Conservation (phyloP, 73 alveolate genomes). For the Paramecium biaurelia region DNA sequence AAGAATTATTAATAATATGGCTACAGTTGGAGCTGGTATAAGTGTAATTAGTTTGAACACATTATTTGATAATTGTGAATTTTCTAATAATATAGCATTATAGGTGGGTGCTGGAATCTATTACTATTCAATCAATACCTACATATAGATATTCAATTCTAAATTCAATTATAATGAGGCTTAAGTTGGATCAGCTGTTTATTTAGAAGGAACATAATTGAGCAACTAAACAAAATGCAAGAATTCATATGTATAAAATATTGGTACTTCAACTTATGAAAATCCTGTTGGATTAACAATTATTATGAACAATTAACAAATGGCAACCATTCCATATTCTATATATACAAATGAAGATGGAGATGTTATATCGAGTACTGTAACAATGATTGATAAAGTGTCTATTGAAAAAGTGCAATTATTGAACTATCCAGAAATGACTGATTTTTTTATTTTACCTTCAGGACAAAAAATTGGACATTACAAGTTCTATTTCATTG, state of each 20-base stretch:
- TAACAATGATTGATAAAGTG: neutral
- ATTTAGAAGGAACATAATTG: neutral
- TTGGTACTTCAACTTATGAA: neutral
- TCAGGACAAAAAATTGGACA: neutral
- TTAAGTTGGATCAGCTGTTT: constrained; percentile 9
- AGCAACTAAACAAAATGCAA: neutral
- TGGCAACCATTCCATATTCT: neutral
- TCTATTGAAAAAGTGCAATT: neutral
- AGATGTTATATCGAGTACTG: neutral
- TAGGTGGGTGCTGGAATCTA: constrained; percentile 1
- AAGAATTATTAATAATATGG: neutral
- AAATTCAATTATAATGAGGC: neutral
- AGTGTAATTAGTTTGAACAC: neutral
- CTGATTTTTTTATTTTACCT: neutral
- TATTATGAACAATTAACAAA: neutral
- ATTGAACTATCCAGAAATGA: neutral
- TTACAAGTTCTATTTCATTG: neutral
- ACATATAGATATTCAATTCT: neutral
- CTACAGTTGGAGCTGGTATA: neutral
- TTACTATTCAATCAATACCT: neutral
- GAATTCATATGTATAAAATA: neutral
- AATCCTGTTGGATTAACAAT: neutral
- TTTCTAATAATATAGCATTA: neutral
- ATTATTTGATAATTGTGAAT: neutral
- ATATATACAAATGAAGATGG: neutral